phyloP scores from a whole-genome alignment of 2,329 filamentous ascomycete genomes.

The Zalaria obscura region DNA sequence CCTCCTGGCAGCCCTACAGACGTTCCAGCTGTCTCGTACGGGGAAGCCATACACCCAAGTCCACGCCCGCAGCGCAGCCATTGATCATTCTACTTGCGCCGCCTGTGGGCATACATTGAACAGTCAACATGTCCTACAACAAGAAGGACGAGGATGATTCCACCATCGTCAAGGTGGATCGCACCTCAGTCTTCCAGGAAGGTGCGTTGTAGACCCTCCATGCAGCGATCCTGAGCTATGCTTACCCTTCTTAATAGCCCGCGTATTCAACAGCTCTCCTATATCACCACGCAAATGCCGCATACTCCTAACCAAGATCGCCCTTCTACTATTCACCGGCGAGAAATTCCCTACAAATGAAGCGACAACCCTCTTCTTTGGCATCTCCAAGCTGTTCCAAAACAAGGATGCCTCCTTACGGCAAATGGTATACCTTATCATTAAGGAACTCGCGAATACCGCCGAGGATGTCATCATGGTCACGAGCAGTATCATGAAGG shows the following conservation, averaged over 20 bases:
- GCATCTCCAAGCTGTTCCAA: slow-evolving; percentile 98
- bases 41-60: too few relatives aligned
- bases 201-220: slow-evolving; percentile 42
- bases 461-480: slow-evolving; percentile 99
- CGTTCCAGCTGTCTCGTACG: not conserved
- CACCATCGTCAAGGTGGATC: slow-evolving; percentile 90
- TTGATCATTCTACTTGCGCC: too few relatives aligned
- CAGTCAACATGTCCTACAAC: slow-evolving; percentile 67
- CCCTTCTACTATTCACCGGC: slow-evolving; percentile 87
- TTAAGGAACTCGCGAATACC: slow-evolving; percentile 92
- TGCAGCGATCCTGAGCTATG: slow-evolving; percentile 6
- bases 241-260: slow-evolving; percentile 43
- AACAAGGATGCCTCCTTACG: slow-evolving; percentile 97
- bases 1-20: too few relatives aligned
- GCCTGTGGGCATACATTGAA: too few relatives aligned
- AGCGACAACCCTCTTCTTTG: slow-evolving; percentile 96
- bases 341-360: slow-evolving; percentile 96
- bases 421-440: slow-evolving; percentile 96
- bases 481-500: slow-evolving; percentile 99
- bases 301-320: slow-evolving; percentile 93
- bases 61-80: too few relatives aligned
- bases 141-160: slow-evolving; percentile 99
- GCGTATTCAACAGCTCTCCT: slow-evolving; percentile 93
- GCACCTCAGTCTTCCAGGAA: slow-evolving; percentile 97
- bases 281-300: slow-evolving; percentile 96